Base-by-base conservation (phyloP, 768 basidiomycete genomes). In the Termitomyces heimii region DNA sequence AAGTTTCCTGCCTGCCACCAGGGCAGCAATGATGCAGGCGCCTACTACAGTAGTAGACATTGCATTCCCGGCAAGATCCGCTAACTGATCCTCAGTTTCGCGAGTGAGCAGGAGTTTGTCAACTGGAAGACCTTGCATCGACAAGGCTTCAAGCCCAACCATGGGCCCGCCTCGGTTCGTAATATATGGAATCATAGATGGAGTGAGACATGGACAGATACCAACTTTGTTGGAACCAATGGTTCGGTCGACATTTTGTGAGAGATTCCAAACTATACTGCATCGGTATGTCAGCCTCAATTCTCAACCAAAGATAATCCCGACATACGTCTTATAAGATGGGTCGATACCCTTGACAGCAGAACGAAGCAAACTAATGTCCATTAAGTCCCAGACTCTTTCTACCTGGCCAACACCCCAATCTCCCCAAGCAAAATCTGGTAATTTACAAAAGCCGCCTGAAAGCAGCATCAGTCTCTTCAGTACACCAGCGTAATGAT, bases 1-100 rank as follows among this genome's bases (percentile, higher is more conserved):
- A 34, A 92, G 76, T 48, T 82, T 79, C 67, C 77, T 78, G 6
- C 84, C 83, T 1, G 86, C 71, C 10, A 89, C 80, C 45, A 98
- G 75, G 0, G 93, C 92, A 18, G 89, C 86, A 55, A 96, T 73
- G 60, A 97, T 91, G 61, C 92, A 88, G 3, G 92, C 82, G 1
- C 95, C 95, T 31, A 98, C 94, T 26, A 97, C 95, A 1, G 95
- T 97, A 5, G 94, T 92, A 1, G 94, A 94, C 95, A 98, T 98
- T 58, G 95, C 95, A 66, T 98, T 98, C 2, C 95, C 95, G 20
- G 95, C 94, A 16, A 98, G 78, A 70, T 97, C 94, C 3, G 94
- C 92, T 7, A 98, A 78, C 58, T 98, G 88, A 69, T 97, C 95
- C 69, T 95, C 91, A 18, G 83, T 92, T 72, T 98, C 95, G 52